Percentiles rank a stretch among this genome's conserved stretches.
phyloP scores from a whole-genome alignment of 768 basidiomycete species.

The Obba rivulosa region DNA sequence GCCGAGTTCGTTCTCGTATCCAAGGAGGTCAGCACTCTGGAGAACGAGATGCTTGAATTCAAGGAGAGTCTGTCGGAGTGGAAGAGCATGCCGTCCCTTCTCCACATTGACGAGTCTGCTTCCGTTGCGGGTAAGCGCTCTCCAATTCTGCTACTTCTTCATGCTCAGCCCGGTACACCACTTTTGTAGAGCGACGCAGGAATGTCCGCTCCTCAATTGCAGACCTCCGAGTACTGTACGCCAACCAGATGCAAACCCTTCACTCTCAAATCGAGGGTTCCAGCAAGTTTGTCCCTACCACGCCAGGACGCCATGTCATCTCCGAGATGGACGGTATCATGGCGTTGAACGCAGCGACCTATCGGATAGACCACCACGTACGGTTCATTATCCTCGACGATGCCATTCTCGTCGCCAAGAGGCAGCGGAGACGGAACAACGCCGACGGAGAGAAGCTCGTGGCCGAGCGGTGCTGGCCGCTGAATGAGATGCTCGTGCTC shows the following conservation, averaged over 20 bases:
- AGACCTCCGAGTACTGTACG: slow-evolving; percentile 90
- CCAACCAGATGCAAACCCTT: slow-evolving; percentile 87
- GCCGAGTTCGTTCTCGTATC: slow-evolving; percentile 96
- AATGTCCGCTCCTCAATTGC: slow-evolving; percentile 88
- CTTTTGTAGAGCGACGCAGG: slow-evolving; percentile 44
- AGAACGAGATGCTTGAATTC: slow-evolving; percentile 96
- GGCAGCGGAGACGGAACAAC: slow-evolving; percentile 59
- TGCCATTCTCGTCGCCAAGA: slow-evolving; percentile 79
- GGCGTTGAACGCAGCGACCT: slow-evolving; percentile 89
- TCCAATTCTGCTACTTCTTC: slow-evolving; percentile 18
- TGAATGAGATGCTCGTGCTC: slow-evolving; percentile 90
- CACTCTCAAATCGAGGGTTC: slow-evolving; percentile 92
- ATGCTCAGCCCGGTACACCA: slow-evolving; percentile 34
- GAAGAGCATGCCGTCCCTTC: slow-evolving; percentile 90
- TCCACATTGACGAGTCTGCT: slow-evolving; percentile 84
- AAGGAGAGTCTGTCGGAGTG: slow-evolving; percentile 93
- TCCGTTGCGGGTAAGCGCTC: slow-evolving; percentile 44
- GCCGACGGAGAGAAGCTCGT: slow-evolving; percentile 70
- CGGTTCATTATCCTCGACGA: slow-evolving; percentile 92
- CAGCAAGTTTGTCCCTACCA: slow-evolving; percentile 89
- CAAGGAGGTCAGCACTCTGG: slow-evolving; percentile 92
- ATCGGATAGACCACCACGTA: slow-evolving; percentile 84
- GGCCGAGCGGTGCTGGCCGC: slow-evolving; percentile 88
- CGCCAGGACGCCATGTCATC: slow-evolving; percentile 88
- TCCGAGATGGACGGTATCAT: slow-evolving; percentile 78